Base-by-base conservation (phyloP, 169 alveolate species). In the Plasmodium malariae region DNA sequence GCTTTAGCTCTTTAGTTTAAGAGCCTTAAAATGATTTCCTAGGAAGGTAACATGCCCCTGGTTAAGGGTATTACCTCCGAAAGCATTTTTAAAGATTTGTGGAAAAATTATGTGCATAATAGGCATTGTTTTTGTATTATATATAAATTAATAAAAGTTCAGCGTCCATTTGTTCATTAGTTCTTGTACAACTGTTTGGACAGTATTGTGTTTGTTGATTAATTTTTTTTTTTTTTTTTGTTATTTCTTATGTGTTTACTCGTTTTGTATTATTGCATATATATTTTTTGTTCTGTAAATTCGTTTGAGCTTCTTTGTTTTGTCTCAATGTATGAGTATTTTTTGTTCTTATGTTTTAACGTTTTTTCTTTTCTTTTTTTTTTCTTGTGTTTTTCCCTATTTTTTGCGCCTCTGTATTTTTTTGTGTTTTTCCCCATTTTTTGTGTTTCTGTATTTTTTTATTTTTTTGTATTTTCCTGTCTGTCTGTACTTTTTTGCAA, bases 21-120 rank as follows among this genome's bases (percentile, higher is more conserved):
- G 32, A 65, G 57, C 36, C 74, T 65, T 65, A 65, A 65, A 65
- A 65, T n/a, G 74, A 65, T 30, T 65, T 65, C 19, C 19, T 12
- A 12, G 9, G 11, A 60, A 30, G 19, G 48, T 12, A 30, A 9
- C 12, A 12, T 60, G 5, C 21, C 62, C 62, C 62, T 19, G 21
- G 14, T 51, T 6, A n/a, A 51, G 62, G 62, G 62, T 26, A 60
- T 60, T 21, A 12, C 34, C n/a, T n/a, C n/a, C 19, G 19, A 30
- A 24, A 26, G 71, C 45, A 60, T 60, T 60, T 60, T 30, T 60
- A 60, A 26, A 60, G 28, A 60, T 55, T n/a, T 55, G 65, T 28
- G 26, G 19, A 55, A 55, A 55, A 21, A 55, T 48, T 6, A 6
- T 40, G 9, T 6, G 51, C 51, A 9, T n/a, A n/a, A n/a, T n/a